phyloP scores from a whole-genome alignment of 768 basidiomycete genomes.

The Tricholoma terreum region DNA sequence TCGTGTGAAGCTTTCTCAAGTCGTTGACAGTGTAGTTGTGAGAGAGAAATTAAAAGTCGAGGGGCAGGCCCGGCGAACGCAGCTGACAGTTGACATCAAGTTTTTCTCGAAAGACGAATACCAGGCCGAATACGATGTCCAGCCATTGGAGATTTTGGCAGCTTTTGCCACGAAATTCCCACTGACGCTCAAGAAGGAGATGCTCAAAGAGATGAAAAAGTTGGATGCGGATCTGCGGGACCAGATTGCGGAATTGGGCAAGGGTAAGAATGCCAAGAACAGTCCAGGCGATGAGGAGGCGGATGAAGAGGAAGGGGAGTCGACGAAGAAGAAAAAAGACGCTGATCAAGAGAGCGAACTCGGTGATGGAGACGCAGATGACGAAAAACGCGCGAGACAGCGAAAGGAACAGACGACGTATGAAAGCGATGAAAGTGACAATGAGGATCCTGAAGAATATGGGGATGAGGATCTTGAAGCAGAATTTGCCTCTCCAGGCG shows the following conservation, averaged over 20 bases:
- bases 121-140: slow-evolving; percentile 74
- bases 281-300: slow-evolving; percentile 53
- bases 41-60: slow-evolving; percentile 71
- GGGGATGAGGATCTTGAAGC: slow-evolving; percentile 64
- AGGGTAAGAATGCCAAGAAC: slow-evolving; percentile 57
- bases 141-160: slow-evolving; percentile 66
- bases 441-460: slow-evolving; percentile 46
- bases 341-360: slow-evolving; percentile 72
- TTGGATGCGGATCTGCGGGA: slow-evolving; percentile 74
- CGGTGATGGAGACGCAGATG: slow-evolving; percentile 81
- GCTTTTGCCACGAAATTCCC: slow-evolving; percentile 77
- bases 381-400: slow-evolving; percentile 70
- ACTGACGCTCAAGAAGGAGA: slow-evolving; percentile 77
- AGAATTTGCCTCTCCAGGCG: slow-evolving; percentile 51
- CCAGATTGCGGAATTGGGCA: slow-evolving; percentile 80
- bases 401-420: slow-evolving; percentile 74
- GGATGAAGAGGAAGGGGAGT: slow-evolving; percentile 44
- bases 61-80: slow-evolving; percentile 66
- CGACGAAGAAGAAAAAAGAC: slow-evolving; percentile 33
- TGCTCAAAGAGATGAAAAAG: slow-evolving; percentile 81
- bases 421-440: slow-evolving; percentile 64
- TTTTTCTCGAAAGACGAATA: slow-evolving; percentile 91
- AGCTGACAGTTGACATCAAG: slow-evolving; percentile 75
- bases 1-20: slow-evolving; percentile 80
- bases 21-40: slow-evolving; percentile 80